phyloP scores from a whole-genome alignment of 768 basidiomycete genomes.

The Calocybe gangraenosa region DNA sequence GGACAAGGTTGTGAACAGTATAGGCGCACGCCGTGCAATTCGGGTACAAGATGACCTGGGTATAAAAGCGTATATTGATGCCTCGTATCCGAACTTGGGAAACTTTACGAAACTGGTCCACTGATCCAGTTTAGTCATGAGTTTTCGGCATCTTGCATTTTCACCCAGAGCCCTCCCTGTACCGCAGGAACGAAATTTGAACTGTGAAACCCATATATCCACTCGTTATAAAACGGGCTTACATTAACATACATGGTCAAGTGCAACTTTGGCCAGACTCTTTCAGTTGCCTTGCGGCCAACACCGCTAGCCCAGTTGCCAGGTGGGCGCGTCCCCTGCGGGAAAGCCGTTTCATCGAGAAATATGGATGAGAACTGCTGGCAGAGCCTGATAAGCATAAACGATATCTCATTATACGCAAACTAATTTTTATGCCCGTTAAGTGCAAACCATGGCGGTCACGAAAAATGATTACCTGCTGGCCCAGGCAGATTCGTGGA shows the following conservation, averaged over 20 bases:
- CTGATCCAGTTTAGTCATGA: too few relatives aligned
- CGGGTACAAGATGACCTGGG: too few relatives aligned
- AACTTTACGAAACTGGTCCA: too few relatives aligned
- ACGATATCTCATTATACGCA: slow-evolving; percentile 60
- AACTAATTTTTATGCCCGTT: slow-evolving; percentile 28
- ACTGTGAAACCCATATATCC: not conserved
- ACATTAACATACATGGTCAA: slow-evolving; percentile 53
- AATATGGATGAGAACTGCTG: slow-evolving; percentile 50
- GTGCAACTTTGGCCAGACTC: slow-evolving; percentile 46
- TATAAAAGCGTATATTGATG: too few relatives aligned
- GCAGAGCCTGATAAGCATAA: slow-evolving; percentile 59
- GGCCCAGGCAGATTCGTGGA: slow-evolving; percentile 57
- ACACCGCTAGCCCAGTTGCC: slow-evolving; percentile 36
- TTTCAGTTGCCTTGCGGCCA: slow-evolving; percentile 49
- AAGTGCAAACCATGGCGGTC: not conserved
- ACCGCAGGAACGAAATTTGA: not conserved
- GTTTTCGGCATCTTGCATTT: slow-evolving; percentile 34
- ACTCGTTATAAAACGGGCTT: slow-evolving; percentile 7
- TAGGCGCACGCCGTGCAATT: too few relatives aligned
- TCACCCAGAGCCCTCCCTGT: slow-evolving; percentile 55
- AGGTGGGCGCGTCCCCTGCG: slow-evolving; percentile 42
- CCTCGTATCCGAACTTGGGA: too few relatives aligned
- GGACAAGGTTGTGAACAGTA: too few relatives aligned
- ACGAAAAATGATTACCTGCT: slow-evolving; percentile 32
- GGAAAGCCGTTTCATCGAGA: slow-evolving; percentile 43